phyloP scores from a whole-genome alignment of 2,329 filamentous ascomycete genomes.

The Calonectria ilicicola region DNA sequence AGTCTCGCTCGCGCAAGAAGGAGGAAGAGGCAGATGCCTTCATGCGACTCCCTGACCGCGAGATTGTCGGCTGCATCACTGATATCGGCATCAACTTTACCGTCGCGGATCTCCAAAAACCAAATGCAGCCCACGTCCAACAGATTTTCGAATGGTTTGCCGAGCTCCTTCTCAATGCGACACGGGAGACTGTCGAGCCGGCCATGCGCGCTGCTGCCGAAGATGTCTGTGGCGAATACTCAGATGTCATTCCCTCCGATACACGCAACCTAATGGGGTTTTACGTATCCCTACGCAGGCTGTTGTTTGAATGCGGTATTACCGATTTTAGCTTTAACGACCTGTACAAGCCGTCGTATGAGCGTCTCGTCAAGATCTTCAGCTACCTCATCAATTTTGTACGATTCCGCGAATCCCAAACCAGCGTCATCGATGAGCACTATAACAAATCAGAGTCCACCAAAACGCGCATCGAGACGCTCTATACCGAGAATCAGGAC shows the following conservation, averaged over 20 bases:
- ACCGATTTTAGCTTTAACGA: constrained; percentile 95
- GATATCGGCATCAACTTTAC: constrained; percentile 95
- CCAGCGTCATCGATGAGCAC: constrained; percentile 88
- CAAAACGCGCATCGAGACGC: constrained; percentile 86
- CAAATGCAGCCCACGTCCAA: constrained; percentile 93
- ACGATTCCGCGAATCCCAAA: constrained; percentile 94
- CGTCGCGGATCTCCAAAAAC: constrained; percentile 89
- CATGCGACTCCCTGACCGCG: constrained; percentile 73
- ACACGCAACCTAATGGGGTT: constrained; percentile 97
- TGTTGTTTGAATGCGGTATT: constrained; percentile 90
- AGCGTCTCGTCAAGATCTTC: constrained; percentile 93
- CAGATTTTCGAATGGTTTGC: constrained; percentile 99
- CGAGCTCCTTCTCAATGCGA: constrained; percentile 92
- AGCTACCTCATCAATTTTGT: constrained; percentile 99
- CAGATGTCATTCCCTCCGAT: constrained; percentile 87
- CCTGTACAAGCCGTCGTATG: constrained; percentile 89
- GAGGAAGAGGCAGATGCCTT: constrained; percentile 71
- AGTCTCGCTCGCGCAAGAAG: constrained; percentile 66
- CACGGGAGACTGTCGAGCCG: constrained; percentile 91
- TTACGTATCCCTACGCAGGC: constrained; percentile 83
- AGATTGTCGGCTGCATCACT: constrained; percentile 97
- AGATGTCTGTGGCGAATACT: constrained; percentile 85
- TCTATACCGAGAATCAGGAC: constrained; percentile 88
- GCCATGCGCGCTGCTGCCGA: constrained; percentile 94
- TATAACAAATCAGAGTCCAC: constrained; percentile 91